Evolutionary conservation across 371 early-diverging fungal species (phyloP), one percentile per base, ranked within the genome.

Genomic region (Mucor velutinosus): DNA sequence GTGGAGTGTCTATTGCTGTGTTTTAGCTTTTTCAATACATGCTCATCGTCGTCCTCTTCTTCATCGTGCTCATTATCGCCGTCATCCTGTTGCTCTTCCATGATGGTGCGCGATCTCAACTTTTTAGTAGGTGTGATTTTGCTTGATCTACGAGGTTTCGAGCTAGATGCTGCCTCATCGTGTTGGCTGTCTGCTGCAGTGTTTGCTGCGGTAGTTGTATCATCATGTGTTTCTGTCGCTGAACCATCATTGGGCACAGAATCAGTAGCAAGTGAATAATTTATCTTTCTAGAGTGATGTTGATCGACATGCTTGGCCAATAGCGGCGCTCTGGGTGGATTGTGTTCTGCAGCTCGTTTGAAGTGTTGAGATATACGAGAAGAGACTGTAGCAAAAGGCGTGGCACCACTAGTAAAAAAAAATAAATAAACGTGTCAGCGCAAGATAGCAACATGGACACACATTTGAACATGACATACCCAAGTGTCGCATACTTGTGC

Each of bases 351-450:
- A 12, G 89, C 90, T 62, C 93, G 86, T 75, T 92, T 92, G 67
- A 92, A 94, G 71, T 94, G 94, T 71, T 92, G 93, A 10, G 93
- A 92, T 66, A 94, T 94, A 60, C 94, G 87, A 33, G 94, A 94
- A 15, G 93, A 92, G n/a, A 94, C 93, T n/a, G 94, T 94, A 5
- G 93, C 94, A 80, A 91, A 91, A n/a, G 94, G 94, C n/a, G 94
- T 94, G 33, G 92, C 88, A 33, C 94, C 94, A 58, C 85, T 86
- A 33, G 71, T 3, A 37, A 21, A 21, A 10, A 23, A 12, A 61
- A 21, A 35, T 21, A 25, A 62, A 15, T 51, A 45, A 58, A 8
- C 14, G 59, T 58, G 55, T 63, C 47, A 71, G 43, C 47, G 19
- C n/a, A 58, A 15, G 37, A 37, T 14, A 14, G n/a, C 10, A 43